Evolutionary conservation across 1,284 basidiomycete genomes (phyloP), one percentile per base, ranked within the genome.

Genomic region (Flammula alnicola): DNA sequence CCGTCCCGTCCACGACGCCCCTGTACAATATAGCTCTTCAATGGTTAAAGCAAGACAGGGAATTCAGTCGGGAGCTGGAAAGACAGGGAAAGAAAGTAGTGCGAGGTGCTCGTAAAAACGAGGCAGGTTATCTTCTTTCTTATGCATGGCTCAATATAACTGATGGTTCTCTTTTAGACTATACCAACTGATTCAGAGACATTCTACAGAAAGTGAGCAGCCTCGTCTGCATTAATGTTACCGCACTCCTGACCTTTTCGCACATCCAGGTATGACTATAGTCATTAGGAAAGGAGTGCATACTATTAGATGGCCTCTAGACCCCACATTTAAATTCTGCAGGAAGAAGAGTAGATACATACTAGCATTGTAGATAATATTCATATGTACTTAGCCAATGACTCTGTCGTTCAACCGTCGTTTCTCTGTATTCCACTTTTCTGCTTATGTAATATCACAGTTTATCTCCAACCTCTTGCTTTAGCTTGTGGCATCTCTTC

Each of bases 11-110:
- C 5, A 52, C 59, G 4, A 64, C 75, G 3, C 70, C 80, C 8
- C 69, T 98, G 35, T 89, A 96, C 64, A 68, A 72, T 5, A 71
- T 91, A 7, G 93, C 93, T 5, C 69, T 97, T 37, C 77, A 82
- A 32, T 98, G 95, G 95, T 76, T 98, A 35, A 82, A 79, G 57
- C 86, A 91, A 60, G 95, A 98, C 64, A 79, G 91, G 39, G 80
- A 83, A 25, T 66, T 84, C 52, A 76, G 86, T 26, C 74, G 76
- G 57, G 69, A 77, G 62, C 71, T 86, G 44, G 84, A 88, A 72
- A 74, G 77, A 65, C 67, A 77, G 38, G 80, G 83, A 12, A 72
- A 80, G 63, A 86, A 85, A 69, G 72, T 70, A 7, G 30, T 37
- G 42, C 76, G 93, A 45, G 93, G 93, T 9, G 86, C 92, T 16